A percentile compares a stretch with the other conserved stretches of the same genome.
phyloP scores from a whole-genome alignment of 176 grass and related monocot genomes.

The Rhynchospora breviuscula region DNA sequence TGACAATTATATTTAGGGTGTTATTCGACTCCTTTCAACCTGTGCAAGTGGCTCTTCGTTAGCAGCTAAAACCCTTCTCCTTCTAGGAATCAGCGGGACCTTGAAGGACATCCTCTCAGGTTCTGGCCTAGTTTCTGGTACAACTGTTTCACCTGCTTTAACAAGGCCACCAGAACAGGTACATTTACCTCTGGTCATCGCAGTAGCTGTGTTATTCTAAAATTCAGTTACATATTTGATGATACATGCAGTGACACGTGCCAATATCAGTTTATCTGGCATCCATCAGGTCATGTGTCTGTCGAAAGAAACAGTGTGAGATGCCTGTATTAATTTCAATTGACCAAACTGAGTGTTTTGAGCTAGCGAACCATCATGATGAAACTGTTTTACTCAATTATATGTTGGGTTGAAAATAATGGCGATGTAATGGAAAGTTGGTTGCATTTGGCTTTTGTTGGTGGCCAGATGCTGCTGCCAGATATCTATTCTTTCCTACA shows the following conservation, averaged over 20 bases:
- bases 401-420: neutral
- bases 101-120: conserved; percentile 83
- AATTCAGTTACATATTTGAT: conserved; percentile 4
- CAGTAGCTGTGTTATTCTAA: neutral
- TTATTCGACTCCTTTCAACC: conserved; percentile 70
- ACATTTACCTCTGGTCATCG: neutral
- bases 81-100: conserved; percentile 74
- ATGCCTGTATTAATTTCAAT: neutral
- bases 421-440: neutral
- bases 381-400: neutral
- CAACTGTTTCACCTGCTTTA: conserved; percentile 55
- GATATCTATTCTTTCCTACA: conserved; percentile 1
- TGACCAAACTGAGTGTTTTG: neutral
- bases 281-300: neutral
- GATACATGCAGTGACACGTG: neutral
- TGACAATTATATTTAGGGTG: conserved; percentile 41
- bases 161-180: conserved; percentile 86
- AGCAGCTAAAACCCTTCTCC: conserved; percentile 79
- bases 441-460: neutral
- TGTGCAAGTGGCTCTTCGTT: conserved; percentile 70
- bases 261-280: neutral
- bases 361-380: neutral
- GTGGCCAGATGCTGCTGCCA: neutral
- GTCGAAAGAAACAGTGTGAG: neutral
- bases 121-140: conserved; percentile 58